Conservation (phyloP, 1,139 yeast species). For the Sugiyamaella paludigena region DNA sequence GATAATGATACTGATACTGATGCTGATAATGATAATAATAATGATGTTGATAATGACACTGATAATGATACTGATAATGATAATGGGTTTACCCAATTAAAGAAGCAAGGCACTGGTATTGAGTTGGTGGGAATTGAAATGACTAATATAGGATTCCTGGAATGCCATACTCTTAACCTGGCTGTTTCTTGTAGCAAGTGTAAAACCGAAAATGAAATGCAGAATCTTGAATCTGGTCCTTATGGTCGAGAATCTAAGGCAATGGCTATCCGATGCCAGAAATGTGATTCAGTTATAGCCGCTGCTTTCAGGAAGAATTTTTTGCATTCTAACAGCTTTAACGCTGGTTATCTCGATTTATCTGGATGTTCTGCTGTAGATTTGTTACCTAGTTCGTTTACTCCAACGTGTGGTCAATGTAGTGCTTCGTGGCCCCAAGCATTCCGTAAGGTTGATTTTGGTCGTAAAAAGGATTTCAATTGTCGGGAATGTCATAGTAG, state of each 20-base stretch:
- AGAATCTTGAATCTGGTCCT: slow-evolving; percentile 37
- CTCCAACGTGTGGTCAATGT: slow-evolving; percentile 42
- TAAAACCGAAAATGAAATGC: slow-evolving; percentile 37
- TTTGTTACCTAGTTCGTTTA: slow-evolving; percentile 38
- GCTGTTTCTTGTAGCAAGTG: slow-evolving; percentile 41
- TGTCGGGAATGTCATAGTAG: slow-evolving; percentile 41
- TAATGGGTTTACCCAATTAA: slow-evolving; percentile 7
- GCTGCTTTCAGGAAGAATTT: slow-evolving; percentile 40
- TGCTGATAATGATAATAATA: slow-evolving; percentile 6
- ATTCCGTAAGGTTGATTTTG: slow-evolving; percentile 37
- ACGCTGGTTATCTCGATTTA: slow-evolving; percentile 41
- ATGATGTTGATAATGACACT: slow-evolving; percentile 6
- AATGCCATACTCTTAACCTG: slow-evolving; percentile 37
- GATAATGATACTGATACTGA: background rate
- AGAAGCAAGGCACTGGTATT: slow-evolving; percentile 37
- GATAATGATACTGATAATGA: slow-evolving; percentile 4
- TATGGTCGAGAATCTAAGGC: slow-evolving; percentile 40
- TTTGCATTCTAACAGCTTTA: slow-evolving; percentile 31
- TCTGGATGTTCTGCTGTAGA: slow-evolving; percentile 39
- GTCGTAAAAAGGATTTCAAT: slow-evolving; percentile 32
- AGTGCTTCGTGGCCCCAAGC: slow-evolving; percentile 29
- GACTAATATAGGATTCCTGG: slow-evolving; percentile 37
- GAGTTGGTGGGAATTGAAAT: slow-evolving; percentile 35
- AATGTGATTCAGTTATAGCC: slow-evolving; percentile 39
- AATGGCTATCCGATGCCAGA: slow-evolving; percentile 34